These are phyloP conservation scores for Rhytidhysteron rufulum DNA, from an alignment of 2,329 filamentous ascomycete species.

Conservation along the genomic window DNA sequence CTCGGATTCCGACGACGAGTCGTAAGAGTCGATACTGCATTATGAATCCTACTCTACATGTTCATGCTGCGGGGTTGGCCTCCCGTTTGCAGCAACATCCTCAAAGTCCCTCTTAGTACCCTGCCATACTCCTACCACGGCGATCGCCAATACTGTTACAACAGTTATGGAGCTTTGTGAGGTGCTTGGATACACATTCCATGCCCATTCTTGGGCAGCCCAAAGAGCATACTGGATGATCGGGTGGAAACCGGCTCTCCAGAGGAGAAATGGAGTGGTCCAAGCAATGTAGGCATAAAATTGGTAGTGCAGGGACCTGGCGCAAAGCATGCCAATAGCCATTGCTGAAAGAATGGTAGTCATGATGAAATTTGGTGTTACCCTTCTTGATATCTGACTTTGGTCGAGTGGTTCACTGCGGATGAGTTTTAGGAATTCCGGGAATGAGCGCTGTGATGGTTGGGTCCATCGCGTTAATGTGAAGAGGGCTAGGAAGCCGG, in stretches of 20 bases:
- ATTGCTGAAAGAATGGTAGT: conserved; percentile 74
- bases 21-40: conserved; percentile 1
- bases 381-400: conserved; percentile 50
- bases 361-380: conserved; percentile 71
- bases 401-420: conserved; percentile 49
- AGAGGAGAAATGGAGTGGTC: conserved; percentile 83
- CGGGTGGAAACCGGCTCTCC: conserved; percentile 69
- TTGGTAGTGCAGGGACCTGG: conserved; percentile 87
- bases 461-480: conserved; percentile 66
- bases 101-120: conserved; percentile 48
- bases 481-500: conserved; percentile 63
- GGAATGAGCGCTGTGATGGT: conserved; percentile 58
- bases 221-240: conserved; percentile 66
- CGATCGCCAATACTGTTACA: conserved; percentile 65
- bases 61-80: conserved; percentile 18
- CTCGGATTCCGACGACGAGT: conserved; percentile 66
- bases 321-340: conserved; percentile 76
- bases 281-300: conserved; percentile 92
- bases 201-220: conserved; percentile 82
- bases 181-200: conserved; percentile 91
- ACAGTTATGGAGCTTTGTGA: conserved; percentile 61
- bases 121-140: conserved; percentile 61
- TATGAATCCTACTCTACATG: conserved; percentile 25
- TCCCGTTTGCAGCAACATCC: conserved; percentile 19
- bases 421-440: conserved; percentile 51